These are phyloP conservation scores for Hypoxylon cercidicola DNA, from an alignment of 495 filamentous ascomycete genomes.

Conservation along the genomic window DNA sequence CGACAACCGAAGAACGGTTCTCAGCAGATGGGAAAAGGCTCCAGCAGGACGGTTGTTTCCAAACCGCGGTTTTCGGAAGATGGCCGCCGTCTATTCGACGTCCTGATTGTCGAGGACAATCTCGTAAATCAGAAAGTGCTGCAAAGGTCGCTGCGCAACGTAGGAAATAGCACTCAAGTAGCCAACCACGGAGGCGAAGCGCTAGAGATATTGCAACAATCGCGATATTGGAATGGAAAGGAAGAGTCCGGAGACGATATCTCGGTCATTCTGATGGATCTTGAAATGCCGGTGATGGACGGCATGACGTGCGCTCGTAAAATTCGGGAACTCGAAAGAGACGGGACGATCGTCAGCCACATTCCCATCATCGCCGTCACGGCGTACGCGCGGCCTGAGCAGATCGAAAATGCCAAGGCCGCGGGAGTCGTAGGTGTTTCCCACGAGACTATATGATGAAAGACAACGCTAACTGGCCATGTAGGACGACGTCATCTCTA, in stretches of 20 bases:
- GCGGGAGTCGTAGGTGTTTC: slow-evolving; percentile 56
- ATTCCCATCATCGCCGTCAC: slow-evolving; percentile 84
- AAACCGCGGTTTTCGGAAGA: slow-evolving; percentile 45
- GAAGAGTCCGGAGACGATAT: slow-evolving; percentile 55
- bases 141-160: slow-evolving; percentile 73
- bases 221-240: slow-evolving; percentile 59
- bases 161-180: slow-evolving; percentile 74
- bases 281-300: slow-evolving; percentile 91
- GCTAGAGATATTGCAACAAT: slow-evolving; percentile 60
- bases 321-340: slow-evolving; percentile 71
- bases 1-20: slow-evolving; percentile 32
- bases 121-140: slow-evolving; percentile 81
- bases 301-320: slow-evolving; percentile 76
- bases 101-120: slow-evolving; percentile 87
- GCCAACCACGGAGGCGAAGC: slow-evolving; percentile 87
- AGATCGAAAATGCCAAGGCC: slow-evolving; percentile 64
- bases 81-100: slow-evolving; percentile 50
- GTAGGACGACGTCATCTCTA: slow-evolving; percentile 82
- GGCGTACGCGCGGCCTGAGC: slow-evolving; percentile 78
- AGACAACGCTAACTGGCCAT: slow-evolving; percentile 14
- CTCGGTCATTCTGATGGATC: slow-evolving; percentile 81
- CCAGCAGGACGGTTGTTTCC: slow-evolving; percentile 17
- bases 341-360: slow-evolving; percentile 63
- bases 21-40: slow-evolving; percentile 10
- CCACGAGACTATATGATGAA: slow-evolving; percentile 37